Conservation (phyloP, 1,284 basidiomycete species). For the Cutaneotrichosporon arboriforme region DNA sequence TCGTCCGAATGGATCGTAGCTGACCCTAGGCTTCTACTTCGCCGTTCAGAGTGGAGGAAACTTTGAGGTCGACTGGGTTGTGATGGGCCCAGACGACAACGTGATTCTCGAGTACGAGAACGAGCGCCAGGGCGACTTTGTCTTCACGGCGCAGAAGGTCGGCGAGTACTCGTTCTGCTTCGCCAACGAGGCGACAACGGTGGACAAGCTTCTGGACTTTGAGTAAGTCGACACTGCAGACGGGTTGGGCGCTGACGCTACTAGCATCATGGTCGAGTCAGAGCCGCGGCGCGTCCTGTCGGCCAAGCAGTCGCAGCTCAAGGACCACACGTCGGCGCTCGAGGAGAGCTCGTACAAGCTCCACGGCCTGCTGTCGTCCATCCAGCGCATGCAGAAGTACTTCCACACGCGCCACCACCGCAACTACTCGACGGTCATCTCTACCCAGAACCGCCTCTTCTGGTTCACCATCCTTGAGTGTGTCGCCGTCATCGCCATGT, state of each 20-base stretch:
- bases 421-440: constrained; percentile 38
- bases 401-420: constrained; percentile 44
- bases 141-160: constrained; percentile 82
- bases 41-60: constrained; percentile 91
- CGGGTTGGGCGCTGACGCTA: not conserved
- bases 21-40: constrained; percentile 52
- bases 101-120: constrained; percentile 76
- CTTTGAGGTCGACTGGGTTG: constrained; percentile 93
- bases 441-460: constrained; percentile 58
- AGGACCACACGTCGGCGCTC: constrained; percentile 81
- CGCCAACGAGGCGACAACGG: constrained; percentile 87
- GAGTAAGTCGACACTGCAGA: constrained; percentile 52
- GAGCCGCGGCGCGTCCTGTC: constrained; percentile 80
- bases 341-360: constrained; percentile 91
- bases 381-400: constrained; percentile 86
- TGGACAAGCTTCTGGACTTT: constrained; percentile 89
- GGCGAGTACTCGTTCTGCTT: constrained; percentile 99
- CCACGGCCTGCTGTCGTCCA: constrained; percentile 73
- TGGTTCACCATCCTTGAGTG: constrained; percentile 83
- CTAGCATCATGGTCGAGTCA: constrained; percentile 84
- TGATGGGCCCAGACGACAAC: constrained; percentile 83
- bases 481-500: constrained; percentile 71
- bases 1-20: too few relatives aligned
- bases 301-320: constrained; percentile 60
- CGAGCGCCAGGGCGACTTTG: constrained; percentile 93